Evolutionary conservation across 2,329 filamentous ascomycete species (phyloP).

Genomic region (Chaetomium globosum): DNA sequence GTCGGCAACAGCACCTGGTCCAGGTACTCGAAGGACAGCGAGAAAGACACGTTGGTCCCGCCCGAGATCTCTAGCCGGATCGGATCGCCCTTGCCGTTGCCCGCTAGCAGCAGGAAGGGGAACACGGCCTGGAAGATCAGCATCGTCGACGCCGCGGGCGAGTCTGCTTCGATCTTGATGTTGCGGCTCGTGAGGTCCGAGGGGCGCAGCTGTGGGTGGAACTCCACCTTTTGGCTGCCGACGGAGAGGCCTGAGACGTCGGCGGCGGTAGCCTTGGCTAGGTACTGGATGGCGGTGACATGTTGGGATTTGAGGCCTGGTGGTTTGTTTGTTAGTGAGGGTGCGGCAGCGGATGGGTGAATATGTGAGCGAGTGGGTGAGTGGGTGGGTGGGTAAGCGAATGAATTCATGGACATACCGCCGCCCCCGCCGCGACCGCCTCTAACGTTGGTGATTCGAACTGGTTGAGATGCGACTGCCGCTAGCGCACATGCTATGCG

Average conservation of each 20-base stretch:
- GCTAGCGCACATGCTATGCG: slow-evolving; percentile 59
- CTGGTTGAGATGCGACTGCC: slow-evolving; percentile 56
- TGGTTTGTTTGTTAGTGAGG: slow-evolving; percentile 36
- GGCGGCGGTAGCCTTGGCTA: slow-evolving; percentile 56
- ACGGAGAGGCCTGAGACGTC: slow-evolving; percentile 54
- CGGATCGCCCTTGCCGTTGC: slow-evolving; percentile 47
- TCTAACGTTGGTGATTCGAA: slow-evolving; percentile 58
- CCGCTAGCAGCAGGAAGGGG: slow-evolving; percentile 60
- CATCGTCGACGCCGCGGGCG: slow-evolving; percentile 56
- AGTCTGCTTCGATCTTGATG: slow-evolving; percentile 54
- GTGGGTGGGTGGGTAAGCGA: background rate
- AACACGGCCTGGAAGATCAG: slow-evolving; percentile 64
- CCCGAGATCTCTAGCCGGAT: slow-evolving; percentile 57
- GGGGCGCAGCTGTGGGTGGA: slow-evolving; percentile 48
- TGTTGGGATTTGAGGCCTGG: slow-evolving; percentile 64
- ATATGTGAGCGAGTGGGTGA: background rate
- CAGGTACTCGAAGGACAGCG: slow-evolving; percentile 63
- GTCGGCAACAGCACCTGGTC: slow-evolving; percentile 62
- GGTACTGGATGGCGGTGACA: slow-evolving; percentile 57
- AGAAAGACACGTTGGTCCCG: slow-evolving; percentile 62
- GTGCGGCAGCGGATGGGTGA: background rate
- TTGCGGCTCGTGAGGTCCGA: slow-evolving; percentile 43
- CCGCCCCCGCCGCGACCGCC: slow-evolving; percentile 46
- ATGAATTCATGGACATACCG: slow-evolving; percentile 28
- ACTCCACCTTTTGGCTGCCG: slow-evolving; percentile 55